These are phyloP conservation scores for Suillus decipiens DNA, from an alignment of 768 basidiomycete species.

Conservation along the genomic window DNA sequence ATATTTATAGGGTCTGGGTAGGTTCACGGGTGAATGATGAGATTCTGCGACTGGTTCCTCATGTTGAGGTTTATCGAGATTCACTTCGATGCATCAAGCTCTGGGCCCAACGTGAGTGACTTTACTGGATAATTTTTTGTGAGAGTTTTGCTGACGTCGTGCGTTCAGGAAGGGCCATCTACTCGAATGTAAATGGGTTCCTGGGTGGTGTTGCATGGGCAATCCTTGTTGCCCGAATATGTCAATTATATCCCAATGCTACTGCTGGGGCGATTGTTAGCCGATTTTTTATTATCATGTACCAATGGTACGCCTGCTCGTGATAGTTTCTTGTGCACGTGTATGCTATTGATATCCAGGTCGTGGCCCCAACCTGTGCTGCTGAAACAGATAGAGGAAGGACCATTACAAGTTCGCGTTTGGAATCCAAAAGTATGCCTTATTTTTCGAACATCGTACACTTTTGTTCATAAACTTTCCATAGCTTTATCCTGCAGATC, in stretches of 20 bases:
- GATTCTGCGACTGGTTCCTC: constrained; percentile 91
- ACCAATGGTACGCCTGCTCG: constrained; percentile 76
- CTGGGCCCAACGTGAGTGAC: constrained; percentile 83
- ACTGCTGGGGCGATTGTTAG: constrained; percentile 94
- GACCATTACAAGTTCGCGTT: constrained; percentile 88
- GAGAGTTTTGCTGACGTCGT: constrained; percentile 12
- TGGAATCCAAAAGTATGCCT: constrained; percentile 91
- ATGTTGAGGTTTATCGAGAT: constrained; percentile 92
- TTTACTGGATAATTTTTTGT: background rate
- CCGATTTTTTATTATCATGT: constrained; percentile 98
- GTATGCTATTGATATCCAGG: constrained; percentile 49
- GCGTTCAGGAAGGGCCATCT: constrained; percentile 83
- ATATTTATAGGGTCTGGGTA: constrained; percentile 30
- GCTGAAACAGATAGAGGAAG: constrained; percentile 94
- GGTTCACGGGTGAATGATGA: constrained; percentile 96
- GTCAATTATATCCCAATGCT: constrained; percentile 96
- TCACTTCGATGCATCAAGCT: constrained; percentile 94
- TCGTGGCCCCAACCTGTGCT: constrained; percentile 98
- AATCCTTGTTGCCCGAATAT: constrained; percentile 98
- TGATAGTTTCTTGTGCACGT: background rate
- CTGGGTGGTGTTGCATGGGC: constrained; percentile 99
- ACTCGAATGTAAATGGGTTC: constrained; percentile 97
- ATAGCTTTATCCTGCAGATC: constrained; percentile 87
- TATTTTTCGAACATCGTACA: too few relatives aligned
- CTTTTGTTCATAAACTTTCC: constrained; percentile 10